These are phyloP conservation scores for Neurospora africana DNA, from an alignment of 495 filamentous ascomycete genomes.

Conservation along the genomic window DNA sequence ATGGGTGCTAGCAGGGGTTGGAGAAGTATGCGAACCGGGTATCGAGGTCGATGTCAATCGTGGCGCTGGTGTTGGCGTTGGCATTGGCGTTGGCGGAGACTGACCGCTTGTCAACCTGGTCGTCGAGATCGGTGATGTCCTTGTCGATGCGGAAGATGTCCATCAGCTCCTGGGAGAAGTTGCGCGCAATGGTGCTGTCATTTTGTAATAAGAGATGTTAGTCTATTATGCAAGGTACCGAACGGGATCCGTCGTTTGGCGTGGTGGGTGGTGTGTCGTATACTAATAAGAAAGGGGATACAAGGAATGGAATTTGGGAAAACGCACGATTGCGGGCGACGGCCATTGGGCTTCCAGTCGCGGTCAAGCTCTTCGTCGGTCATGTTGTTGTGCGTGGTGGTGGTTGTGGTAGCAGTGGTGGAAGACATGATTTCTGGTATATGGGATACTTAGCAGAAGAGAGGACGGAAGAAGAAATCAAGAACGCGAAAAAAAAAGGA, in stretches of 20 bases:
- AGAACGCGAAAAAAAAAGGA: constrained; percentile 6
- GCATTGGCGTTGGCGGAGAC: constrained; percentile 18
- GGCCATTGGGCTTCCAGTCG: constrained; percentile 66
- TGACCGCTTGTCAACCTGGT: constrained; percentile 78
- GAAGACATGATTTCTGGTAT: constrained; percentile 1
- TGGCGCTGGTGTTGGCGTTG: not conserved
- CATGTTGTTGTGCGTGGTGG: constrained; percentile 21
- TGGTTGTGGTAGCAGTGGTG: not conserved
- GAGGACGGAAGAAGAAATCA: constrained; percentile 25
- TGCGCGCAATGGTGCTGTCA: constrained; percentile 70
- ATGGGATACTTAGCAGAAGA: constrained; percentile 18
- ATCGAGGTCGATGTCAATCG: not conserved
- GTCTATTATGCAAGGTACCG: constrained; percentile 1
- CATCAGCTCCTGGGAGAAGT: constrained; percentile 77
- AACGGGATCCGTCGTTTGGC: not conserved
- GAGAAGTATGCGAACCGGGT: not conserved
- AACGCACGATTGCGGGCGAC: constrained; percentile 74
- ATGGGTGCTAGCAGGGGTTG: constrained; percentile 2
- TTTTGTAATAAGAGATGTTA: too few species aligned
- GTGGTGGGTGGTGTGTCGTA: not conserved
- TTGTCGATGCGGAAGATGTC: constrained; percentile 81
- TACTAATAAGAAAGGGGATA: not conserved
- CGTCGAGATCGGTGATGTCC: constrained; percentile 62
- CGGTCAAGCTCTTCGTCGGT: constrained; percentile 56
- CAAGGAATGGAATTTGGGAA: constrained; percentile 16